These are phyloP conservation scores for Pinus taeda DNA, from an alignment of 75 land plant genomes.

Conservation along the genomic window DNA sequence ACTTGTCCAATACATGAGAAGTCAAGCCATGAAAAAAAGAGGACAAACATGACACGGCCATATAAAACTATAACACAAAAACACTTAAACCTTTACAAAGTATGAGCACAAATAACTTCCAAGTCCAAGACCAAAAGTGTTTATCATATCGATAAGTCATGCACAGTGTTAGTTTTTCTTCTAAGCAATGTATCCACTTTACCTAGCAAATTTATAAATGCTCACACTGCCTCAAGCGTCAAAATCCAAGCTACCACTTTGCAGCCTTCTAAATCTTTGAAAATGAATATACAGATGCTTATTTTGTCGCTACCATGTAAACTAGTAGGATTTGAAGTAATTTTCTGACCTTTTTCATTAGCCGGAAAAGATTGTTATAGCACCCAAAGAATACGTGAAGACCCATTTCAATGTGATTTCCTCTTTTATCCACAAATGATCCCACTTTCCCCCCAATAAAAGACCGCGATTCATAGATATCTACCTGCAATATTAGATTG, in stretches of 20 bases:
- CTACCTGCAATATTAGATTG: conserved; percentile 62
- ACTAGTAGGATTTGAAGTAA: neutral
- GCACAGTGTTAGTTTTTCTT: too few species aligned
- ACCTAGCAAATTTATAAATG: neutral
- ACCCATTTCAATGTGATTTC: conserved; percentile 98
- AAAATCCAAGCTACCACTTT: neutral
- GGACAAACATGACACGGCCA: too few species aligned
- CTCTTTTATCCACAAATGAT: conserved; percentile 79
- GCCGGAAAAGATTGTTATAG: conserved; percentile 95
- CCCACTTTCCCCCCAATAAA: conserved; percentile 99
- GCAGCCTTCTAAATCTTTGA: neutral
- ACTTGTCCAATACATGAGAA: too few species aligned
- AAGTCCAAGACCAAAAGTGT: too few species aligned
- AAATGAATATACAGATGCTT: neutral
- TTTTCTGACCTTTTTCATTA: conserved; percentile 81
- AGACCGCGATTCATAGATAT: conserved; percentile 88
- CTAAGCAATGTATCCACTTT: neutral
- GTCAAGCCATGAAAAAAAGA: too few species aligned
- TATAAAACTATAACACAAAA: too few species aligned
- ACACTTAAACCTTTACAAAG: too few species aligned
- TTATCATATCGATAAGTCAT: too few species aligned
- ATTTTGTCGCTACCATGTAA: neutral
- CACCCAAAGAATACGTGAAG: conserved; percentile 98
- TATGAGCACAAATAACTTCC: too few species aligned
- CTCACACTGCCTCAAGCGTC: neutral